Base-by-base conservation (phyloP, 306 rosid species). In the Prunus mongolica region DNA sequence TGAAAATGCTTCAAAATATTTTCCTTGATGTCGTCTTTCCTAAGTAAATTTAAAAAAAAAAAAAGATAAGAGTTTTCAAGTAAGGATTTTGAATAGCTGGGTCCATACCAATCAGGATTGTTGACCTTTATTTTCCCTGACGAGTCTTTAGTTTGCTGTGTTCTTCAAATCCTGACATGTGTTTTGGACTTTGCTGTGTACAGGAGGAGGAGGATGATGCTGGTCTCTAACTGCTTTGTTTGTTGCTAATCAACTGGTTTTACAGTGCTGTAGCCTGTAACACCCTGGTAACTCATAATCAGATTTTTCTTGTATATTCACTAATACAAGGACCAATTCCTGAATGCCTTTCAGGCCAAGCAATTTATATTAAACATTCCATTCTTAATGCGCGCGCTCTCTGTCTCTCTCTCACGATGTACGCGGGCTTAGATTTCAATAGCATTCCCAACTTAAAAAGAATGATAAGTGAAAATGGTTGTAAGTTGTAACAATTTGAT, bases 201-300 rank as follows among this genome's bases (percentile, higher is more conserved):
- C 68, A 72, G 92, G 90, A 90, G 92, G 91, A 77, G 89, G 85
- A 27, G 4, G 51, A 38, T 62, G 38, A 32, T 32, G 38, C 82
- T 72, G 87, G 60, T 76, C 71, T 63, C n/a, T 55, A 68, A 83
- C 82, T 78, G 71, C 77, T 15, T 60, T 74, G 68, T 83, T 60
- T 74, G 68, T 83, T 80, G 86, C 84, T 56, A 68, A 22, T 78
- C 69, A 46, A 84, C 85, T 77, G 89, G 81, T 79, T 90, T 90
- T 91, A 88, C 96, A 89, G 88, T 79, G 84, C 79, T 81, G 80
- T 86, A 78, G 86, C 87, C 79, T 81, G 80, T 86, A 78, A 87
- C 87, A 75, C 79, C 84, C 76, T 79, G 71, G 63, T 78, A 77
- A 75, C 62, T 54, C 50, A 75, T 63, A 80, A 62, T 71, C 73